Base-by-base conservation (phyloP, 805 yeast genomes). In the Starmera amethionina region DNA sequence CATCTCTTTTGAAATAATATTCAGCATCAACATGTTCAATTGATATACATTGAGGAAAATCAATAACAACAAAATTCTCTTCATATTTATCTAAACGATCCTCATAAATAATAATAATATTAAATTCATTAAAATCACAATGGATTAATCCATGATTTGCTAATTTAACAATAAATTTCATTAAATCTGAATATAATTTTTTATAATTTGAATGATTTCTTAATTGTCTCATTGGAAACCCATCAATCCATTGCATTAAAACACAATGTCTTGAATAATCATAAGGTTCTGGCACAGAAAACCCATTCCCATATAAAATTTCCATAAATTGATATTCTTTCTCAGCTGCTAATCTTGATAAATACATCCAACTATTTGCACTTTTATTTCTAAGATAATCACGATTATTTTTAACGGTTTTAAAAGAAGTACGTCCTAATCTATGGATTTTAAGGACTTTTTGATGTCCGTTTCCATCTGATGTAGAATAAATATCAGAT, bases 21-120 rank as follows among this genome's bases (percentile, higher is more conserved):
- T 81, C 81, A 7, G 97, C 97, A 58, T 93, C 96, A 4, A 68
- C 70, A 56, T 93, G 99, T 48, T 83, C 89, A 36, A 85, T 84
- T 18, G 96, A 86, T 14, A 93, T 83, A 76, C 97, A 90, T 63
- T 93, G 99, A 4, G 99, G 99, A 69, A 93, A 93, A 70, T 93
- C 99, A 53, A 93, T 90, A 25, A 93, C 96, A 16, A 89, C 82
- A 52, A 88, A 86, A 38, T 85, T 93, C 34, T 65, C 63, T 41
- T 79, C 85, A 42, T 63, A 64, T 15, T 68, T 55, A 33, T 58
- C 67, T 14, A 64, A 63, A 15, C 69, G 73, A 35, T 73, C 75
- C 29, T 74, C 68, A 46, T 82, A 82, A 33, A 83, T 69, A 28
- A 87, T 79, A 74, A 93, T 86, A 50, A 93, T 87, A 60, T 93